phyloP scores from a whole-genome alignment of 345 rosid species.

The Clarkia xantiana region DNA sequence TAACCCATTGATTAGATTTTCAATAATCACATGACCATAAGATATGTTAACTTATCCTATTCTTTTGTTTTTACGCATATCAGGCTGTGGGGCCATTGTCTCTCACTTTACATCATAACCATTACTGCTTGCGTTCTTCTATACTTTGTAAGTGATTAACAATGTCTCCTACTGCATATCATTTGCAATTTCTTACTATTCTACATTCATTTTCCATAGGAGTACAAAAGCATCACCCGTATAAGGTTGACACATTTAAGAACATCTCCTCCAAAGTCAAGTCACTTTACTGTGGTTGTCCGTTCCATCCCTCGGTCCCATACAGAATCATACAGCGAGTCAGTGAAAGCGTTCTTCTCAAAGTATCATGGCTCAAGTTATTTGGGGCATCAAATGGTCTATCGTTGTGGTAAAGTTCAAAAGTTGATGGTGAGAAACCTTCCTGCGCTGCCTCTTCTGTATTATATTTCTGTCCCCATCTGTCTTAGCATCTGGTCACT shows the following conservation, averaged over 20 bases:
- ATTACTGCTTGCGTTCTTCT: slow-evolving; percentile 61
- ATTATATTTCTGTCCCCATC: background rate
- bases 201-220: slow-evolving; percentile 27
- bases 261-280: slow-evolving; percentile 40
- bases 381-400: slow-evolving; percentile 77
- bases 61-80: slow-evolving; percentile 6
- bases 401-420: slow-evolving; percentile 41
- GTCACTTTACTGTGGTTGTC: slow-evolving; percentile 77
- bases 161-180: slow-evolving; percentile 1
- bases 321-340: slow-evolving; percentile 47
- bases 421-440: slow-evolving; percentile 51
- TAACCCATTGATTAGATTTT: background rate
- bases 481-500: background rate
- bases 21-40: background rate
- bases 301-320: slow-evolving; percentile 69
- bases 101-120: slow-evolving; percentile 65
- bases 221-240: slow-evolving; percentile 54
- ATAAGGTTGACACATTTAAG: slow-evolving; percentile 59
- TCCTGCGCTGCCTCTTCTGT: background rate
- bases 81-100: slow-evolving; percentile 94
- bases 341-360: slow-evolving; percentile 49
- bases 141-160: slow-evolving; percentile 54
- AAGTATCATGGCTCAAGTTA: slow-evolving; percentile 65
- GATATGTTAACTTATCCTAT: background rate
- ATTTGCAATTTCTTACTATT: background rate